Evolutionary conservation across 345 rosid species (phyloP).

Genomic region (Eucalyptus caleyi): DNA sequence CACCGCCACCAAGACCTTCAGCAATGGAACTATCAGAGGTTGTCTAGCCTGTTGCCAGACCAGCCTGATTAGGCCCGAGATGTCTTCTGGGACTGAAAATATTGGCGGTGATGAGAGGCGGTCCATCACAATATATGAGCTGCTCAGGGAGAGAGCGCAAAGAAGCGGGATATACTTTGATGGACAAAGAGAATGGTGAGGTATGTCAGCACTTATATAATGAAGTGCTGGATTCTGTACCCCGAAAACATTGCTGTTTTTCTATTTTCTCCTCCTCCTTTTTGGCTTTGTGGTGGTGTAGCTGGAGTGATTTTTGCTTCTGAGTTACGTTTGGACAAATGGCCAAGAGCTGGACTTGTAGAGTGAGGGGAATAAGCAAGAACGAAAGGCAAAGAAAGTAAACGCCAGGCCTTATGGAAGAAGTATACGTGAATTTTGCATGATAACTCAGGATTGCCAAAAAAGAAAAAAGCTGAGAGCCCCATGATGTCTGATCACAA

Average conservation of each 20-base stretch:
- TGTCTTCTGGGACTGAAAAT: neutral
- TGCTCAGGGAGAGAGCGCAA: neutral
- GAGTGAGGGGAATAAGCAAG: neutral
- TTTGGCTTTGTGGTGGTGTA: neutral
- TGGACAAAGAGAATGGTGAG: neutral
- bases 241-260: neutral
- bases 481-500: neutral
- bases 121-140: neutral
- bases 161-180: neutral
- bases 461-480: neutral
- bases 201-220: neutral
- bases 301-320: neutral
- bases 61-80: conserved; percentile 5
- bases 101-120: neutral
- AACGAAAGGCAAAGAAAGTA: neutral
- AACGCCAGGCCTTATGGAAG: neutral
- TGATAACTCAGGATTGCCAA: neutral
- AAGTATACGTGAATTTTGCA: neutral
- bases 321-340: neutral
- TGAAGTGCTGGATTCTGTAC: neutral
- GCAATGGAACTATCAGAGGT: conserved; percentile 43
- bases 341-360: neutral
- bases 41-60: conserved; percentile 42
- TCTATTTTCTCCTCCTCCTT: neutral
- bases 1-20: conserved; percentile 24